Percentiles rank a stretch among this genome's conserved stretches.
Evolutionary conservation across 2,329 filamentous ascomycete genomes (phyloP).

Genomic region (Ambrosiella xylebori): DNA sequence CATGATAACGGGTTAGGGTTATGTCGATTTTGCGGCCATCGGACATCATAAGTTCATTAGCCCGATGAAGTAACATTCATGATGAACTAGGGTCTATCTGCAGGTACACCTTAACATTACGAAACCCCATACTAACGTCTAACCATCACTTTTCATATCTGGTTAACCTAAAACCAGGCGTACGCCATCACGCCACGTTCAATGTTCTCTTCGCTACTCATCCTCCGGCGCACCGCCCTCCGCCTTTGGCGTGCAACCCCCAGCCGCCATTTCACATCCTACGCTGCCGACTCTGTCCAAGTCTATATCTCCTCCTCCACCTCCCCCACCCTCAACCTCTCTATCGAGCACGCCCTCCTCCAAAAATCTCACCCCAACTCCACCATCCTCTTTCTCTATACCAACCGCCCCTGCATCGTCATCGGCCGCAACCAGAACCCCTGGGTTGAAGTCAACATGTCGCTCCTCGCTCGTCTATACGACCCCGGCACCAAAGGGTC

Average conservation of each 20-base stretch:
- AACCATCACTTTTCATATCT: background rate
- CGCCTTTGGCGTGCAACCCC: background rate
- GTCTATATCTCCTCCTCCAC: slow-evolving; percentile 53
- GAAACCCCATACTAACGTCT: background rate
- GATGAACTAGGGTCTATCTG: background rate
- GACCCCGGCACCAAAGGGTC: background rate
- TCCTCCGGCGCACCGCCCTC: background rate
- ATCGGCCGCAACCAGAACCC: slow-evolving; percentile 96
- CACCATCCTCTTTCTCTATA: slow-evolving; percentile 70
- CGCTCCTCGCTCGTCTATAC: slow-evolving; percentile 26
- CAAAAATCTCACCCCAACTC: slow-evolving; percentile 55
- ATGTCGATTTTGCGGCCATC: background rate
- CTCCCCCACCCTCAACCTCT: slow-evolving; percentile 79
- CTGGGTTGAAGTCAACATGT: slow-evolving; percentile 77
- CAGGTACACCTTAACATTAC: background rate
- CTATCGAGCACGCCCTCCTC: slow-evolving; percentile 81
- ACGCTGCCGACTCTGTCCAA: slow-evolving; percentile 33
- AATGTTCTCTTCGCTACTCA: background rate
- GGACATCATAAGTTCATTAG: too few species aligned
- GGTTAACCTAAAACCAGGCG: too few species aligned
- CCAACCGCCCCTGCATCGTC: slow-evolving; percentile 72
- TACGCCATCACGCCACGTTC: too few species aligned
- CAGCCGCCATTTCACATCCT: slow-evolving; percentile 17
- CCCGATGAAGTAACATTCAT: too few species aligned
- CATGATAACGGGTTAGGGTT: background rate